phyloP scores from a whole-genome alignment of 2,329 filamentous ascomycete species.

The Monosporascus cannonballus region DNA sequence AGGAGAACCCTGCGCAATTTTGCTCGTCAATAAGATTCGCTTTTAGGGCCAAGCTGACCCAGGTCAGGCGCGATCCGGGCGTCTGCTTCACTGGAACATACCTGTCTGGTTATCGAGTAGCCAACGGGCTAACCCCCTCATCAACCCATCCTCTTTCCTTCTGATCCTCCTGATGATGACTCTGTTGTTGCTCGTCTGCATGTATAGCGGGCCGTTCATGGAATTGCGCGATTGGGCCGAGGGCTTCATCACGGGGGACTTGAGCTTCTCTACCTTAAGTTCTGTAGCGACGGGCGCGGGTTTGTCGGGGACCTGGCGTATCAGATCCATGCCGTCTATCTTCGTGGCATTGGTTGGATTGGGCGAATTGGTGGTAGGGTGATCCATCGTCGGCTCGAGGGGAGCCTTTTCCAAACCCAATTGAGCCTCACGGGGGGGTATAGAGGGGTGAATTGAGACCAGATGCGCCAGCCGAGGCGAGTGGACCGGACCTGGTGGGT shows the following conservation, averaged over 20 bases:
- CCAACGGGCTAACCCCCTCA: constrained; percentile 59
- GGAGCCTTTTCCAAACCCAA: neutral
- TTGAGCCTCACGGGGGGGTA: neutral
- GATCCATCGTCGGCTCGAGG: neutral
- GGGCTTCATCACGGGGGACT: constrained; percentile 25
- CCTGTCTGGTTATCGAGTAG: constrained; percentile 76
- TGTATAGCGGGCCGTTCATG: constrained; percentile 53
- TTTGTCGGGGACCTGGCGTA: neutral
- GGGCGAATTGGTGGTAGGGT: neutral
- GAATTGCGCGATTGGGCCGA: constrained; percentile 26
- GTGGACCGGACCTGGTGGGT: neutral
- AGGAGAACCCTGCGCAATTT: constrained; percentile 59
- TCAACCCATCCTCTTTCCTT: constrained; percentile 55
- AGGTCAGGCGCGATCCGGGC: neutral
- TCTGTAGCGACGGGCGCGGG: constrained; percentile 2
- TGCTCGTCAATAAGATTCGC: constrained; percentile 11
- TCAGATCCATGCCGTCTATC: neutral
- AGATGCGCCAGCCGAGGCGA: neutral
- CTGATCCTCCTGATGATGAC: constrained; percentile 52
- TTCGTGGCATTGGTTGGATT: neutral
- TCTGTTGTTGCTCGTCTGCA: constrained; percentile 47
- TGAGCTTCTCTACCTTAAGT: constrained; percentile 19
- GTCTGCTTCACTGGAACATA: constrained; percentile 36
- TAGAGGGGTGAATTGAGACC: neutral
- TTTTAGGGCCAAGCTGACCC: neutral